These are phyloP conservation scores for Earliella scabrosa DNA, from an alignment of 1,284 basidiomycete species.

Conservation along the genomic window DNA sequence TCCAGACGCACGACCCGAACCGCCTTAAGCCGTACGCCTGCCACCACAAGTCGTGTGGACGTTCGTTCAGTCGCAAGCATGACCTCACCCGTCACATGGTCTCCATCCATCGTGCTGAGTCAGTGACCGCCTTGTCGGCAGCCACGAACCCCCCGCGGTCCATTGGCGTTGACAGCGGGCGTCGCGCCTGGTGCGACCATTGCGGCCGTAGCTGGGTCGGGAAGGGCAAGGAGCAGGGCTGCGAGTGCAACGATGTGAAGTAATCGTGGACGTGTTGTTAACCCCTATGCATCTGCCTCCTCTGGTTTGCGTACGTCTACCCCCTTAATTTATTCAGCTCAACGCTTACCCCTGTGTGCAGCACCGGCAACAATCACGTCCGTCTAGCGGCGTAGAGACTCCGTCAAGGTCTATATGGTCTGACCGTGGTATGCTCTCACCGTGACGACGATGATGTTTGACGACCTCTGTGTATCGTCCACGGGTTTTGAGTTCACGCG, in stretches of 20 bases:
- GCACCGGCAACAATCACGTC: slow-evolving; percentile 38
- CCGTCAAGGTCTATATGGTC: slow-evolving; percentile 19
- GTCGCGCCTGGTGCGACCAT: slow-evolving; percentile 70
- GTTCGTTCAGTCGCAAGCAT: slow-evolving; percentile 90
- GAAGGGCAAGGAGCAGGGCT: slow-evolving; percentile 55
- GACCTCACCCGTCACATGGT: slow-evolving; percentile 86
- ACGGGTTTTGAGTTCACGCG: slow-evolving; percentile 8
- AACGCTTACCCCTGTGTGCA: slow-evolving; percentile 3
- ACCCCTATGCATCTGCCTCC: slow-evolving; percentile 9
- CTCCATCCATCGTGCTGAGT: slow-evolving; percentile 81
- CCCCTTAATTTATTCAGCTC: neutral
- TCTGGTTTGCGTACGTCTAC: slow-evolving; percentile 35
- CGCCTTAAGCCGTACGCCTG: slow-evolving; percentile 85
- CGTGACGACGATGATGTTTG: slow-evolving; percentile 34
- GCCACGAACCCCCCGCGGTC: slow-evolving; percentile 33
- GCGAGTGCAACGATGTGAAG: slow-evolving; percentile 72
- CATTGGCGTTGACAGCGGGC: slow-evolving; percentile 66
- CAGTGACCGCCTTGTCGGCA: slow-evolving; percentile 38
- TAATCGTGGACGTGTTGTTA: slow-evolving; percentile 37
- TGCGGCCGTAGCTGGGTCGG: slow-evolving; percentile 77
- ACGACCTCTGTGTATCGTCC: slow-evolving; percentile 8
- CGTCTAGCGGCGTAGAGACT: slow-evolving; percentile 35
- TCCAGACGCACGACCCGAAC: slow-evolving; percentile 89
- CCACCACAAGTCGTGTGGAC: slow-evolving; percentile 78
- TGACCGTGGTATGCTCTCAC: slow-evolving; percentile 27